A percentile compares a stretch with the other conserved stretches of the same genome.
These are phyloP conservation scores for Endogone sp. DNA, from an alignment of 192 early-diverging fungal species.

Conservation along the genomic window DNA sequence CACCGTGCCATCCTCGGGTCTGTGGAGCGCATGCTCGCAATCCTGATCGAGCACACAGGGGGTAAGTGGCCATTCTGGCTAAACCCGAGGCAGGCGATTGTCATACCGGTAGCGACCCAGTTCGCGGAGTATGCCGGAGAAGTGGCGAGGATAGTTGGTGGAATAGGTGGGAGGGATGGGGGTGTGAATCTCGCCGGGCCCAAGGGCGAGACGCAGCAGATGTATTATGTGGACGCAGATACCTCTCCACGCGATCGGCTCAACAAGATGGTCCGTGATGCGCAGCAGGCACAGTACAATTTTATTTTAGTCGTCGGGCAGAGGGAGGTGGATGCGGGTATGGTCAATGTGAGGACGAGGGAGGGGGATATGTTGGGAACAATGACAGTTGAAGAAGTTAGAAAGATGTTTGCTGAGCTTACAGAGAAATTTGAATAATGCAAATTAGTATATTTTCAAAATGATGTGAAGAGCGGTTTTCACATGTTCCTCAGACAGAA, in stretches of 20 bases:
- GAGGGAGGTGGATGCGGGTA: slow-evolving; percentile 63
- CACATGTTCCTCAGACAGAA: no score
- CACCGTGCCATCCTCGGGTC: slow-evolving; percentile 89
- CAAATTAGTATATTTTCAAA: background rate
- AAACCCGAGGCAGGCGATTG: slow-evolving; percentile 82
- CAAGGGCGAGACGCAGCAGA: slow-evolving; percentile 29
- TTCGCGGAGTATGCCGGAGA: slow-evolving; percentile 66
- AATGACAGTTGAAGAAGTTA: slow-evolving; percentile 56
- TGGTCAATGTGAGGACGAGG: slow-evolving; percentile 69
- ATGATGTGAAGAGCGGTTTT: no score
- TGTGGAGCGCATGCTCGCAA: slow-evolving; percentile 94
- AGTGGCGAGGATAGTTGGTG: slow-evolving; percentile 29
- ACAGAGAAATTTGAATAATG: slow-evolving; percentile 38
- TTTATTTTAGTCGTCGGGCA: slow-evolving; percentile 86
- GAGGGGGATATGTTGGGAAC: slow-evolving; percentile 57
- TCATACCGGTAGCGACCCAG: slow-evolving; percentile 66
- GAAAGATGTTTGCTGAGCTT: slow-evolving; percentile 50
- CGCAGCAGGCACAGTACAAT: slow-evolving; percentile 81
- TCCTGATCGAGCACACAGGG: slow-evolving; percentile 87
- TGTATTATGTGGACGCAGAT: slow-evolving; percentile 81
- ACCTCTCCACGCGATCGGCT: slow-evolving; percentile 58
- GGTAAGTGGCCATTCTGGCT: slow-evolving; percentile 97
- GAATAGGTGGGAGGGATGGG: background rate
- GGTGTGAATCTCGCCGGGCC: slow-evolving; percentile 17
- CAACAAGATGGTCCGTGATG: slow-evolving; percentile 73